Base-by-base conservation (phyloP, 2,329 filamentous ascomycete genomes). In the Diaporthe sp. region DNA sequence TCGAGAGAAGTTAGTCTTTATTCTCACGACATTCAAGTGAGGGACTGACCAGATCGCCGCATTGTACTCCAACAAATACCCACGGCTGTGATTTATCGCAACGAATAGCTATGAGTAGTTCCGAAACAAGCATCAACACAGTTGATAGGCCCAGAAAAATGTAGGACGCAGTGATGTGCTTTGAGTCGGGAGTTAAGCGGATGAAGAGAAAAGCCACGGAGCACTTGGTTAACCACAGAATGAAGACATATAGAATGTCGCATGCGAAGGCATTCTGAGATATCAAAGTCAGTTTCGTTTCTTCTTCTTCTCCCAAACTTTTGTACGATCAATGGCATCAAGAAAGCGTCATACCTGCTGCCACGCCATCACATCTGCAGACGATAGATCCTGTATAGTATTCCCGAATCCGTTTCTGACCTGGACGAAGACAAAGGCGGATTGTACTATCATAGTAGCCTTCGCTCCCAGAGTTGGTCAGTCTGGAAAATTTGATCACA, bases 191-290 rank as follows among this genome's bases (percentile, higher is more conserved):
- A 4, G 85, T 85, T 22, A 88, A 79, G 7, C 86, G 85, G 27
- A 85, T 79, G 70, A 86, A 84, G 15, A 88, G 82, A 22, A 84
- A 81, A 8, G 83, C 80, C 50, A 86, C 81, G 12, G 83, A 83
- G 71, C 80, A 81, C 76, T 88, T 87, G 5, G 85, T 84, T 22
- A 86, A 79, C 75, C 84, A 86, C 27, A 87, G 76, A 0, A 81
- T 79, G 42, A 85, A 53, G 55, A 88, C 76, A 70, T 83, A 85
- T 71, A 88, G 79, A n/a, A 86, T 78, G 73, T 88, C 84, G 74
- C 82, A 81, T 53, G 81, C 78, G 71, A 83, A 84, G 44, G 83
- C 79, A 25, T 79, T 78, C 83, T 85, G 66, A 9, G 8, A 35
- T 6, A 5, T 19, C 2, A 19, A 0, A 1, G n/a, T 71, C 9